Percentiles rank a stretch among this genome's conserved stretches.
Evolutionary conservation across 2,329 filamentous ascomycete genomes (phyloP).

Genomic region (Calonectria montana): DNA sequence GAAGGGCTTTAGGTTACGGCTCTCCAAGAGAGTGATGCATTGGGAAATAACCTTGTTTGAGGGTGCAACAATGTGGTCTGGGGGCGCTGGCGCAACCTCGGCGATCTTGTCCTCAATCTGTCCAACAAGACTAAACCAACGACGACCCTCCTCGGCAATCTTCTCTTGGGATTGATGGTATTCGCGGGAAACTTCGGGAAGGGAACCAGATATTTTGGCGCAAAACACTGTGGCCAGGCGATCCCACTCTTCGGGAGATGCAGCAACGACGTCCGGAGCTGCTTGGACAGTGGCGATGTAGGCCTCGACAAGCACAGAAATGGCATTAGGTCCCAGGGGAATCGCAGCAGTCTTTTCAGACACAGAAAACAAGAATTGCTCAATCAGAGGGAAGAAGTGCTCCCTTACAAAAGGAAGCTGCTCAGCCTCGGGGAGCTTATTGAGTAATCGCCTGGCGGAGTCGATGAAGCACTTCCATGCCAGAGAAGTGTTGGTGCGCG

Average conservation of each 20-base stretch:
- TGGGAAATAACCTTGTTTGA: conserved; percentile 47
- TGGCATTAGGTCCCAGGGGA: conserved; percentile 48
- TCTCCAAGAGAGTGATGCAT: conserved; percentile 57
- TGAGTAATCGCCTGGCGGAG: conserved; percentile 65
- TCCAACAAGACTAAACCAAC: conserved; percentile 73
- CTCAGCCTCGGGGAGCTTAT: conserved; percentile 57
- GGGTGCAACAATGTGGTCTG: conserved; percentile 45
- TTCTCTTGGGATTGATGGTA: conserved; percentile 78
- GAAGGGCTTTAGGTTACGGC: conserved; percentile 67
- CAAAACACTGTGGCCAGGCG: conserved; percentile 71
- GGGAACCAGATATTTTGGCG: conserved; percentile 76
- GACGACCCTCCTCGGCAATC: conserved; percentile 73
- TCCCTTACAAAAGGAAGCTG: conserved; percentile 60
- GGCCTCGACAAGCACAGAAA: conserved; percentile 58
- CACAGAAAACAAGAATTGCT: conserved; percentile 63
- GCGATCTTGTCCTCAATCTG: conserved; percentile 53
- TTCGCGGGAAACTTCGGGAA: conserved; percentile 85
- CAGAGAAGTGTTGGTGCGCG: conserved; percentile 71
- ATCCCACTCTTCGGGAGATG: conserved; percentile 71
- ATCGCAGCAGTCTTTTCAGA: conserved; percentile 51
- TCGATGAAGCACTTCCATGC: conserved; percentile 84
- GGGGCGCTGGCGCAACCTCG: conserved; percentile 26
- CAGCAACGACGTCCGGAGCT: conserved; percentile 55
- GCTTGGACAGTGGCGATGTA: conserved; percentile 58
- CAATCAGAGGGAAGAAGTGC: conserved; percentile 65